Conservation (phyloP, 805 yeast genomes). For the Ogataea methanolica region DNA sequence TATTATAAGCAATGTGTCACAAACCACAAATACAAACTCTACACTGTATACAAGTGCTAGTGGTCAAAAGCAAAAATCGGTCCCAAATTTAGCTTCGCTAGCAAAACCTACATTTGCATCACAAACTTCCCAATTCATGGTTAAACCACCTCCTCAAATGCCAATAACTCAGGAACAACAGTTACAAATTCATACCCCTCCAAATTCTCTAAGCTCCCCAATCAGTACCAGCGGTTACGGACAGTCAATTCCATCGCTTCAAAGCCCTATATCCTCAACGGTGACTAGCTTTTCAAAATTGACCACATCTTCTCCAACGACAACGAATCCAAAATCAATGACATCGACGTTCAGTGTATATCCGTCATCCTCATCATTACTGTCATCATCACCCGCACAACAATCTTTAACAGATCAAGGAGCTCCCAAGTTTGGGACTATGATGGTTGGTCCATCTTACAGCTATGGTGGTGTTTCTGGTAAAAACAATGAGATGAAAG, state of each 20-base stretch:
- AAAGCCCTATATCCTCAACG: slow-evolving; percentile 20
- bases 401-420: no score
- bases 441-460: no score
- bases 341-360: background rate
- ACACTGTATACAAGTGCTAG: background rate
- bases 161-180: slow-evolving; percentile 1
- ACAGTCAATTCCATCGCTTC: background rate
- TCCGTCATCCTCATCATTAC: background rate
- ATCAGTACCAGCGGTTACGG: background rate
- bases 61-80: background rate
- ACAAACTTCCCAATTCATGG: background rate
- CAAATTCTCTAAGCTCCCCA: background rate
- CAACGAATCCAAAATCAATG: background rate
- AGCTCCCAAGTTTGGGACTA: no score
- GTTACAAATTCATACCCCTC: no score
- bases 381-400: no score
- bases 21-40: background rate
- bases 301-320: slow-evolving; percentile 9
- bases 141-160: background rate
- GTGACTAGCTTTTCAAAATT: slow-evolving; percentile 16
- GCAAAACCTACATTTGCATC: background rate
- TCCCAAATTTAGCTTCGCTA: background rate
- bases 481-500: no score
- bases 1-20: background rate
- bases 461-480: no score